Evolutionary conservation across 352 stramenopile genomes (phyloP).

Genomic region (Phytopythium montanum): DNA sequence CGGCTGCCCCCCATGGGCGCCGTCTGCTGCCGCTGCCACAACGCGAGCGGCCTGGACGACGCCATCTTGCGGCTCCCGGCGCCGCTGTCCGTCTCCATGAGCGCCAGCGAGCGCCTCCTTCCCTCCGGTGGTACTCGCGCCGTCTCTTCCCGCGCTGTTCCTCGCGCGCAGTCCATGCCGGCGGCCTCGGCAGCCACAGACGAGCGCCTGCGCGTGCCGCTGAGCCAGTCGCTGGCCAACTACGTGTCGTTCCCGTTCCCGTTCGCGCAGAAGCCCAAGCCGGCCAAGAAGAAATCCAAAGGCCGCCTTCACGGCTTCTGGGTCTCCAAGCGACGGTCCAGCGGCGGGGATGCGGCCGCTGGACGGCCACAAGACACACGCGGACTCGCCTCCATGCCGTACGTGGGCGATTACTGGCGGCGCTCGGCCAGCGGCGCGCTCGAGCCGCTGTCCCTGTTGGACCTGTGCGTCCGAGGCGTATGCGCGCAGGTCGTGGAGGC

Average conservation of each 20-base stretch:
- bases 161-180: conserved; percentile 8
- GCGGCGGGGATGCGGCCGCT: background rate
- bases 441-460: conserved; percentile 48
- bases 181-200: conserved; percentile 4
- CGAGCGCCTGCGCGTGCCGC: conserved; percentile 12
- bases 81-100: conserved; percentile 22
- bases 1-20: conserved; percentile 41
- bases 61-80: conserved; percentile 36
- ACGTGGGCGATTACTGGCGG: conserved; percentile 51
- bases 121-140: background rate
- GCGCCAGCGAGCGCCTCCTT: conserved; percentile 14
- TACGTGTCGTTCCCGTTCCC: conserved; percentile 81
- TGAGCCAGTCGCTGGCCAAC: conserved; percentile 61
- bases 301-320: background rate
- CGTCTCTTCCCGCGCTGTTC: conserved; percentile 1
- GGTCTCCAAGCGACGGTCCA: conserved; percentile 1
- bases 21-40: conserved; percentile 67
- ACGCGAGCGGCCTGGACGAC: conserved; percentile 51
- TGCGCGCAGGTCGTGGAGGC: conserved; percentile 41
- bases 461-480: conserved; percentile 51
- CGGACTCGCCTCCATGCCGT: conserved; percentile 10
- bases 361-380: background rate
- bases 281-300: background rate
- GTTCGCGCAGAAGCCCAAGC: conserved; percentile 41
- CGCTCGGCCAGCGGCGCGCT: conserved; percentile 34